Evolutionary conservation across 23 red algal genomes (phyloP).

Genomic region (Gracilaria domingensis): DNA sequence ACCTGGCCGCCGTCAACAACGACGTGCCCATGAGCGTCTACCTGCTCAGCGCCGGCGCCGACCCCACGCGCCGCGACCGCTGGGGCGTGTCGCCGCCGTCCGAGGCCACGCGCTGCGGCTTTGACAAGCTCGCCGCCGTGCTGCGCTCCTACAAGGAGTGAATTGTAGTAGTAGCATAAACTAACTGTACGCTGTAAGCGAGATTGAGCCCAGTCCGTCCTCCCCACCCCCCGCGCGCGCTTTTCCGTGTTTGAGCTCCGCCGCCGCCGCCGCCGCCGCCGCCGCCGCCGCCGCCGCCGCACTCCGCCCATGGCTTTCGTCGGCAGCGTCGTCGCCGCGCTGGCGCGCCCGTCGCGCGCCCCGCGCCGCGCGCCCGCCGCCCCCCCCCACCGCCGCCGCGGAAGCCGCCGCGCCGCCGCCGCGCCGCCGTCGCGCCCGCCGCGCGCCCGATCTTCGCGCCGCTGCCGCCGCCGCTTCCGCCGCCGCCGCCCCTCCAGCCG

Average conservation of each 20-base stretch:
- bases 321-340: background rate
- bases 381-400: background rate
- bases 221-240: too few relatives aligned
- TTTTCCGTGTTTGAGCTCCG: too few relatives aligned
- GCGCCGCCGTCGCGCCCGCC: background rate
- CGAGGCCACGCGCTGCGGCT: slow-evolving; percentile 47
- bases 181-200: too few relatives aligned
- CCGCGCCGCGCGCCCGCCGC: background rate
- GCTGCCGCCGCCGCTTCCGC: background rate
- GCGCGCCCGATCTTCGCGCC: background rate
- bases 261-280: background rate
- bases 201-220: too few relatives aligned
- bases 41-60: slow-evolving; percentile 76
- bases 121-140: slow-evolving; percentile 28
- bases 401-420: background rate
- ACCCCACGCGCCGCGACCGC: slow-evolving; percentile 46
- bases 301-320: slow-evolving; percentile 7
- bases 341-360: background rate
- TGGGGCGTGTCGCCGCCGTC: slow-evolving; percentile 71
- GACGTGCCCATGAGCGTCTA: slow-evolving; percentile 55
- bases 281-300: background rate
- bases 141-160: background rate
- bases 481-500: background rate
- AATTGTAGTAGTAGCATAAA: too few relatives aligned
- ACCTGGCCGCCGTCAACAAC: slow-evolving; percentile 69